Conservation (phyloP, 1,139 yeast species). For the Nematodospora anomalae region DNA sequence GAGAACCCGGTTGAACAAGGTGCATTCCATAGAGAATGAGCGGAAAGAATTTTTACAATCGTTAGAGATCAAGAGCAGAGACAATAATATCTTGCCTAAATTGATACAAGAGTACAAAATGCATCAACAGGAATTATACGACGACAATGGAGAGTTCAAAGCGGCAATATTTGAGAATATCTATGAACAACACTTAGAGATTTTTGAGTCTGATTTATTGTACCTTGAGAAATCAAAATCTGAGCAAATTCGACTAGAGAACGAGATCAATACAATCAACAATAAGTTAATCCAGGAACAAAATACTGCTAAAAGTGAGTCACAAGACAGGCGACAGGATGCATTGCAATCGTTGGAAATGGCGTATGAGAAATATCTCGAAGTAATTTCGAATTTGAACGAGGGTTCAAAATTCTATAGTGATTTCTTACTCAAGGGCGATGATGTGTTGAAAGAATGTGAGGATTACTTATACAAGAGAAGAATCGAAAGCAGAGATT, state of each 20-base stretch:
- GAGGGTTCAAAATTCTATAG: constrained; percentile 74
- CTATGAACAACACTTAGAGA: constrained; percentile 36
- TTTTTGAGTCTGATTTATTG: constrained; percentile 42
- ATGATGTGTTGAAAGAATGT: constrained; percentile 49
- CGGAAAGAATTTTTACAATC: constrained; percentile 42
- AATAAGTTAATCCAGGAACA: constrained; percentile 30
- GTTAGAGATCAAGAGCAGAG: constrained; percentile 45
- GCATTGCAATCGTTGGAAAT: constrained; percentile 56
- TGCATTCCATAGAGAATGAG: constrained; percentile 26
- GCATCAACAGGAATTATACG: constrained; percentile 19
- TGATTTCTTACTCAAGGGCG: constrained; percentile 55
- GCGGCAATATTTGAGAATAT: constrained; percentile 31
- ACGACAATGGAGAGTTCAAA: constrained; percentile 23
- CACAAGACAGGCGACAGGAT: constrained; percentile 41
- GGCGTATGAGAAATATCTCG: constrained; percentile 54
- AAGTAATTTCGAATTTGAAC: constrained; percentile 57
- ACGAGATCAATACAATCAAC: constrained; percentile 43
- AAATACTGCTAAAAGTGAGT: constrained; percentile 21
- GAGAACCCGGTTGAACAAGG: constrained; percentile 35
- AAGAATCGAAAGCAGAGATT: constrained; percentile 46
- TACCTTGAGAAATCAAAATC: constrained; percentile 37
- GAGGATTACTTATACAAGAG: constrained; percentile 55
- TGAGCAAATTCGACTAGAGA: constrained; percentile 45
- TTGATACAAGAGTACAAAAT: constrained; percentile 48
- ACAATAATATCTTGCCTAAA: constrained; percentile 51